Evolutionary conservation across 768 basidiomycete genomes (phyloP).

Genomic region (Epithele typhae): DNA sequence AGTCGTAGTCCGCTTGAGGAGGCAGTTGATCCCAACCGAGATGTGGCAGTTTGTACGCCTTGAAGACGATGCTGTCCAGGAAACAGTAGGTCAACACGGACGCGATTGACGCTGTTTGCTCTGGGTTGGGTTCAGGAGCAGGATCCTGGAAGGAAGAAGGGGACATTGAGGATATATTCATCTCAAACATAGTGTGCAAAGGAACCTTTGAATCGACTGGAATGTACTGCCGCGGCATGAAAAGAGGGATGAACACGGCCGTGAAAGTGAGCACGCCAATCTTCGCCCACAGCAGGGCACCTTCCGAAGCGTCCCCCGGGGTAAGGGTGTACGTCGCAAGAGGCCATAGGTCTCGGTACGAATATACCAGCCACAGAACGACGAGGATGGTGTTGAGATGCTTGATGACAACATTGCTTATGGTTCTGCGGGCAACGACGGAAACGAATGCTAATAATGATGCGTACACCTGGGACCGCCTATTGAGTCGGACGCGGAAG

Average conservation of each 20-base stretch:
- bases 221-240: slow-evolving; percentile 16
- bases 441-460: too few species aligned
- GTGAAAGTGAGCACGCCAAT: slow-evolving; percentile 28
- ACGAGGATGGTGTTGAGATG: slow-evolving; percentile 30
- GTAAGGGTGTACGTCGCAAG: slow-evolving; percentile 28
- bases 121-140: slow-evolving; percentile 26
- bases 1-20: slow-evolving; percentile 24
- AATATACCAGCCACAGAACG: slow-evolving; percentile 26
- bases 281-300: slow-evolving; percentile 30
- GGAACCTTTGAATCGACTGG: too few species aligned
- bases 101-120: slow-evolving; percentile 39
- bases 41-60: slow-evolving; percentile 25
- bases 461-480: too few species aligned
- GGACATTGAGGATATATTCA: too few species aligned
- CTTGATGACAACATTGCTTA: too few species aligned
- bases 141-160: too few species aligned
- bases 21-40: slow-evolving; percentile 30
- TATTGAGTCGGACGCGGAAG: too few species aligned
- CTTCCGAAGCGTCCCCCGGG: slow-evolving; percentile 28
- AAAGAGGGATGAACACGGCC: slow-evolving; percentile 31
- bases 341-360: slow-evolving; percentile 33
- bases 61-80: slow-evolving; percentile 30
- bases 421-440: too few species aligned
- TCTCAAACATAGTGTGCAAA: too few species aligned
- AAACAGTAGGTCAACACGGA: slow-evolving; percentile 35